These are phyloP conservation scores for Ceratocystis albifundus DNA, from an alignment of 2,329 filamentous ascomycete genomes.

Conservation along the genomic window DNA sequence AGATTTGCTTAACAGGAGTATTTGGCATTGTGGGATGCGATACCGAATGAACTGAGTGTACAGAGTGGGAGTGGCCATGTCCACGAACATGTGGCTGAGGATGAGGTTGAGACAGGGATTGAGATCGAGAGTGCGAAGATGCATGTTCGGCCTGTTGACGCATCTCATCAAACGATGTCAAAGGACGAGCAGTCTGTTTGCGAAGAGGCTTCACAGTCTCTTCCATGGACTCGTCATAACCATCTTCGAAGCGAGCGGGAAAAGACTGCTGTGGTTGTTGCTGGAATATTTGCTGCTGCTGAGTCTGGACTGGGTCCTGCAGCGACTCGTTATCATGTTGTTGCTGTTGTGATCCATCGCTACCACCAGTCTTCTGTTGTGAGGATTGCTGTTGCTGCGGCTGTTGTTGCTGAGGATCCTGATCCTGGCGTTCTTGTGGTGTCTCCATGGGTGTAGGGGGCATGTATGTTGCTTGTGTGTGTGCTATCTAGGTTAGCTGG, in stretches of 20 bases:
- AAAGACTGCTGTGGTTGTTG: conserved; percentile 31
- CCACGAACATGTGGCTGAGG: background rate
- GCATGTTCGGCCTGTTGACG: conserved; percentile 44
- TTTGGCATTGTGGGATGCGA: conserved; percentile 16
- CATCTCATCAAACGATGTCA: conserved; percentile 48
- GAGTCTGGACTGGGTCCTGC: conserved; percentile 30
- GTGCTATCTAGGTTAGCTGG: conserved; percentile 10
- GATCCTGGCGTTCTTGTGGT: conserved; percentile 31
- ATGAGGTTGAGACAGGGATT: conserved; percentile 15
- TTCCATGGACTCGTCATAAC: conserved; percentile 55
- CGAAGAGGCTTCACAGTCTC: conserved; percentile 50
- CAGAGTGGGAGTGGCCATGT: conserved; percentile 11
- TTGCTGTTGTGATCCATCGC: conserved; percentile 26
- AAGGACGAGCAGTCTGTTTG: conserved; percentile 35
- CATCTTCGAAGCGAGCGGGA: conserved; percentile 45
- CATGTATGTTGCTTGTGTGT: conserved; percentile 40
- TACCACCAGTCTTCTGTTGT: conserved; percentile 31
- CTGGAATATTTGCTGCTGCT: background rate
- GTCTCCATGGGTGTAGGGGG: conserved; percentile 58
- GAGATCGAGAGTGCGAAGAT: conserved; percentile 1
- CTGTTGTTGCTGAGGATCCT: conserved; percentile 10
- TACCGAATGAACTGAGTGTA: conserved; percentile 6
- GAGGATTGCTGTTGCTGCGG: conserved; percentile 24
- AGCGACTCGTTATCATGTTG: conserved; percentile 24
- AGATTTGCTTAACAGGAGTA: conserved; percentile 30